Base-by-base conservation (phyloP, 768 basidiomycete genomes). In the Amanita rimosa region DNA sequence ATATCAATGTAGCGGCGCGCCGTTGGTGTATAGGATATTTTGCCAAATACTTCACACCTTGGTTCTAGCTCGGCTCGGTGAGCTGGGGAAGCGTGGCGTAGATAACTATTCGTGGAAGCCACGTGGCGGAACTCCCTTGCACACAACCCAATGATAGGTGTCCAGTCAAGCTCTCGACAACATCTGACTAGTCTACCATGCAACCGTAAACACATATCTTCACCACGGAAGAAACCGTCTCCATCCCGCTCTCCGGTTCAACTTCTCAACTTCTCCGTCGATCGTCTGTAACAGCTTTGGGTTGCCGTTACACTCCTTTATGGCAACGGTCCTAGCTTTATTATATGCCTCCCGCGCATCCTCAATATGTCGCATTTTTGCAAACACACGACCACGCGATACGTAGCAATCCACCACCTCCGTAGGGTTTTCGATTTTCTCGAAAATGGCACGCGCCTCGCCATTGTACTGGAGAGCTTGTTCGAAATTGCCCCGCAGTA, bases 381-480 rank as follows among this genome's bases (percentile, higher is more conserved):
- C 33, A 19, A 34, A 22, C 6, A 46, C 16, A 11, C 44, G 44
- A 19, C 44, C 44, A 17, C 33, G 29, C n/a, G 33, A 19, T 1
- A 24, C 4, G 19, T 31, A 36, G 34, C 44, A 33, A 10, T 10
- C 9, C 2, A 14, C 44, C 3, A 46, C 44, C n/a, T 46, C 31
- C 4, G 6, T 3, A 17, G 13, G 33, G 34, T 46, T 46, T n/a
- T 46, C 9, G 27, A 46, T 33, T 33, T 46, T 46, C 44, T 46
- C 33, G 21, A 46, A 33, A 11, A 46, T 35, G 16, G 33, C 13
- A 29, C n/a, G n/a, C 14, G 33, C 21, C 36, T 46, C 44, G 13
- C 44, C 44, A 35, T 46, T 46, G 21, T 46, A 46, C 24, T 22
- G 44, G 27, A 44, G 44, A 22, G 44, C 44, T 29, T 27, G 22